Base-by-base conservation (phyloP, 2,329 filamentous ascomycete genomes). In the Lachnellula arida region DNA sequence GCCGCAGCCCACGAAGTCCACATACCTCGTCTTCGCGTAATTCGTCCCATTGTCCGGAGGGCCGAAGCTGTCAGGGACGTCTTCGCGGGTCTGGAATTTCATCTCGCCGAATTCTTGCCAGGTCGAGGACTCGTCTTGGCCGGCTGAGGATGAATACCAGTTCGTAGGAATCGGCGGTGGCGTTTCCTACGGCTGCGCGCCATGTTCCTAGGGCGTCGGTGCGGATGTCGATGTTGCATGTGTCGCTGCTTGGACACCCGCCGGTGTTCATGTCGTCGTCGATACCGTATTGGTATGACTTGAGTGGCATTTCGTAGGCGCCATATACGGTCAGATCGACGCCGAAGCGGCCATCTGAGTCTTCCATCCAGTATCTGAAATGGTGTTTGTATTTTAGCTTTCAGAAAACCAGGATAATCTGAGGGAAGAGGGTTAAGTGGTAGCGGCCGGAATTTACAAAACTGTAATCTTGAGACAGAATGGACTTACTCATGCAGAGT, bases 41-140 rank as follows among this genome's bases (percentile, higher is more conserved):
- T 60, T 58, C 6, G 23, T 55, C 15, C 51, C 47, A 44, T 54
- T 55, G 4, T 40, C 50, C 11, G 58, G 53, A 2, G 58, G 55
- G n/a, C 58, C 58, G 15, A 60, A 60, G 2, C 42, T 42, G 47
- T 53, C 55, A 25, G 58, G 55, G 4, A 60, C 50, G 23, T 60
- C 58, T 40, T 60, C 53, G 17, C 54, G 48, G 6, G 52, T 57
- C 22, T 58, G 55, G 42, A 60, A 60, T 19, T 58, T 55, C 55
- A 60, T 60, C 35, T 60, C 58, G 15, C 58, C 58, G 46, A 60
- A 60, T 23, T 58, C 55, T 56, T 60, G 58, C 58, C 58, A 60
- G 42, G 58, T 55, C 11, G 53, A 55, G 2, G 46, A 52, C 40
- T 60, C 58, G 46, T 60, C 58, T 48, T 58, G 53, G 12, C 58